Evolutionary conservation across 345 rosid genomes (phyloP).

Genomic region (Psidium guajava): DNA sequence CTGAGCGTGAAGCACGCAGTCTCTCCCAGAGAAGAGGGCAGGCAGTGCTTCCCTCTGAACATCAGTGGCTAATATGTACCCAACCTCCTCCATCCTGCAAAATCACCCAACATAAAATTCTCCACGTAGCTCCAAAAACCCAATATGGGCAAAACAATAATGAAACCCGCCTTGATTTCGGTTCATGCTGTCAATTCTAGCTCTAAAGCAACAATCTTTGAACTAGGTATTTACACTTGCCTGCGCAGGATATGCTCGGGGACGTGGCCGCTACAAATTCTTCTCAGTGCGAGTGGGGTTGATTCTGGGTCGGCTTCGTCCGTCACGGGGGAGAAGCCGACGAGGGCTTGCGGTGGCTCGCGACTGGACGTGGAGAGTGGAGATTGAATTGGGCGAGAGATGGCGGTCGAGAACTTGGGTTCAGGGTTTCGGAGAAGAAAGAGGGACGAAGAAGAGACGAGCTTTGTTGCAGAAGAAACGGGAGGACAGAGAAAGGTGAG

Average conservation of each 20-base stretch:
- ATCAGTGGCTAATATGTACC: constrained; percentile 50
- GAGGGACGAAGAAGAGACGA: constrained; percentile 17
- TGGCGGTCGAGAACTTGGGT: not conserved
- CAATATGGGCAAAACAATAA: not conserved
- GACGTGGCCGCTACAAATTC: constrained; percentile 39
- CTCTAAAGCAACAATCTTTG: not conserved
- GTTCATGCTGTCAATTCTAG: not conserved
- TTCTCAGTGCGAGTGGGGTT: constrained; percentile 13
- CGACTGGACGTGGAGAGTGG: not conserved
- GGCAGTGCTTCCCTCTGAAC: constrained; percentile 72
- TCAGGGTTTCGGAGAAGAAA: not conserved
- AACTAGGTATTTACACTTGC: constrained; percentile 4
- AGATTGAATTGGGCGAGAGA: not conserved
- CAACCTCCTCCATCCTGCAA: constrained; percentile 61
- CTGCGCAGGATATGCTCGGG: constrained; percentile 37
- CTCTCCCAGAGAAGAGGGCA: constrained; percentile 51
- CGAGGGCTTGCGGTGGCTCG: not conserved
- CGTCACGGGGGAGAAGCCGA: not conserved
- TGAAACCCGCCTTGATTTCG: not conserved
- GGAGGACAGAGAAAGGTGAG: not conserved
- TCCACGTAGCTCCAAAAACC: not conserved
- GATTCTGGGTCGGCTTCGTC: not conserved
- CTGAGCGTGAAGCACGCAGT: constrained; percentile 89
- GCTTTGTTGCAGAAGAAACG: not conserved
- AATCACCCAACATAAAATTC: not conserved